Percentiles rank a stretch among this genome's conserved stretches.
These are phyloP conservation scores for Ophiobolus disseminans DNA, from an alignment of 2,329 filamentous ascomycete genomes.

Conservation along the genomic window DNA sequence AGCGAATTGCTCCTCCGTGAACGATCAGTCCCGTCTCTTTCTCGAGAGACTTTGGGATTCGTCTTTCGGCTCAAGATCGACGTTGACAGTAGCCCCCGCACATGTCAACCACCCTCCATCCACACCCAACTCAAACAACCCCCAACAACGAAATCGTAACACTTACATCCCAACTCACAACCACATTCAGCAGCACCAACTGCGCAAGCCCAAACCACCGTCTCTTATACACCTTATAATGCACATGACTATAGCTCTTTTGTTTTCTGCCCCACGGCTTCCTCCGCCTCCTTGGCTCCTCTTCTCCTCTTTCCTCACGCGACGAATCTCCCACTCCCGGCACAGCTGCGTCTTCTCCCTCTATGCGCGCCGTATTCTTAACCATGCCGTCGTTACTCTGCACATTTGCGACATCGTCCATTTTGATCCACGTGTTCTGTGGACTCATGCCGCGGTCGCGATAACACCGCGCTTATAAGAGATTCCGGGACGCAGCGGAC, in stretches of 20 bases:
- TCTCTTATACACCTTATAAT: conserved; percentile 73
- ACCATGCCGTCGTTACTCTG: conserved; percentile 18
- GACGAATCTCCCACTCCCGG: too few relatives aligned
- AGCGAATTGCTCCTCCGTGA: too few relatives aligned
- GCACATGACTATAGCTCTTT: conserved; percentile 37
- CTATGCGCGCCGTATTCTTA: conserved; percentile 16
- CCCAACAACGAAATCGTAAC: background rate
- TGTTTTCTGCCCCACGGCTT: conserved; percentile 10
- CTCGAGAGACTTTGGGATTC: too few relatives aligned
- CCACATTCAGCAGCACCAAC: conserved; percentile 85
- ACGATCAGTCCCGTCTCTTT: too few relatives aligned
- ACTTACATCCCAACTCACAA: conserved; percentile 95
- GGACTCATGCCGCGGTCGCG: conserved; percentile 1
- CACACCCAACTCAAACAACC: background rate
- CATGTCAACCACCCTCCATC: background rate
- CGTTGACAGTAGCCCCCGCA: too few relatives aligned
- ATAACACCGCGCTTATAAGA: background rate
- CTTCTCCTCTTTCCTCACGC: conserved; percentile 1
- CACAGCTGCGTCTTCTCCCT: conserved; percentile 8
- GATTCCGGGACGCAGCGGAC: background rate
- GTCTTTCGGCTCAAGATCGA: too few relatives aligned
- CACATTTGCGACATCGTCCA: conserved; percentile 24
- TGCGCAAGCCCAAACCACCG: conserved; percentile 88
- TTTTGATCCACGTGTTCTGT: conserved; percentile 23
- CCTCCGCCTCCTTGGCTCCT: conserved; percentile 9